These are phyloP conservation scores for Sporisorium exsertum DNA, from an alignment of 1,284 basidiomycete genomes.

Conservation along the genomic window DNA sequence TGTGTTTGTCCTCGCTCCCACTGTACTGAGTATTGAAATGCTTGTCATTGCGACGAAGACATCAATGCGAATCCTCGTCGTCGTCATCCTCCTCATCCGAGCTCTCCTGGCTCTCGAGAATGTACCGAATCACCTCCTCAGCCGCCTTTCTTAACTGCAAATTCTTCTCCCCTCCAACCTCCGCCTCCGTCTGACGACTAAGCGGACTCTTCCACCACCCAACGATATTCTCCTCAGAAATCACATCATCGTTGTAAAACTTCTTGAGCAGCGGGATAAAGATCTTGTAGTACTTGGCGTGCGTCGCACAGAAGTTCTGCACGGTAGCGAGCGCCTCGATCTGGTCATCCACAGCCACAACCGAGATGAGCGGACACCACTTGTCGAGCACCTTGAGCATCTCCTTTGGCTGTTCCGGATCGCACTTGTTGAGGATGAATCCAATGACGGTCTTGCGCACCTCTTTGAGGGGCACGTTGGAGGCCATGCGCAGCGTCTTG, in stretches of 20 bases:
- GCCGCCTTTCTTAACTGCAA: constrained; percentile 68
- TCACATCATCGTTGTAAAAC: constrained; percentile 71
- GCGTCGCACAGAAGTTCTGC: constrained; percentile 51
- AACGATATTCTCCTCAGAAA: constrained; percentile 70
- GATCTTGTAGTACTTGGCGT: constrained; percentile 63
- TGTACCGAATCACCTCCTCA: constrained; percentile 69
- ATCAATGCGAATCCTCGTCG: constrained; percentile 24
- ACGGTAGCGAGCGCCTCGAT: constrained; percentile 68
- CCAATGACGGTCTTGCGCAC: constrained; percentile 83
- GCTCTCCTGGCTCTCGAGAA: constrained; percentile 69
- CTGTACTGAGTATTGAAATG: not conserved
- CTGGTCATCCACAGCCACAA: constrained; percentile 68
- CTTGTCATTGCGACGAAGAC: not conserved
- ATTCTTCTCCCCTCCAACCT: constrained; percentile 57
- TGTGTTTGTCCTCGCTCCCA: not conserved
- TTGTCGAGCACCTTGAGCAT: constrained; percentile 65
- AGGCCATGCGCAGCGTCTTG: constrained; percentile 93
- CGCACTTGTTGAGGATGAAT: constrained; percentile 58
- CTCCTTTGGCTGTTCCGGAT: constrained; percentile 50
- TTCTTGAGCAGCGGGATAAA: constrained; percentile 70
- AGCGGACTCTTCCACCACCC: constrained; percentile 69
- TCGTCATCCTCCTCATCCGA: constrained; percentile 62
- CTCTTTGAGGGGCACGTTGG: constrained; percentile 82
- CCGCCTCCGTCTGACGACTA: constrained; percentile 20
- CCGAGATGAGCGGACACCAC: constrained; percentile 70